These are phyloP conservation scores for Dactylellina cionopaga DNA, from an alignment of 2,329 filamentous ascomycete species.

Conservation along the genomic window DNA sequence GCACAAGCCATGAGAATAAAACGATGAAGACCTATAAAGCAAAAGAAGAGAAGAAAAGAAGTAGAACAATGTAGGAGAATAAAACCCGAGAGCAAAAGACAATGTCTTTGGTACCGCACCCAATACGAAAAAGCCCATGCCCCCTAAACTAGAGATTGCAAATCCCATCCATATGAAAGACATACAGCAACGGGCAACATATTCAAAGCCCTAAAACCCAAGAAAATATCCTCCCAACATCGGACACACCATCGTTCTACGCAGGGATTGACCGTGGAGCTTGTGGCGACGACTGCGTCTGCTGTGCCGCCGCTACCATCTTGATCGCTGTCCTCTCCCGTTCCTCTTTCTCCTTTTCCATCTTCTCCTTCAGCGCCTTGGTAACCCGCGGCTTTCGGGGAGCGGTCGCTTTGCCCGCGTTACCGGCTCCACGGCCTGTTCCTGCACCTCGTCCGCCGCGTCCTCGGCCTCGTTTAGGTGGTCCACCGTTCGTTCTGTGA, in stretches of 20 bases:
- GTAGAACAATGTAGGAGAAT: no score
- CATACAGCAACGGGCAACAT: no score
- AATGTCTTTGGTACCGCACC: no score
- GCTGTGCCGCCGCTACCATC: conserved; percentile 74
- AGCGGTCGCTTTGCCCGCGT: conserved; percentile 62
- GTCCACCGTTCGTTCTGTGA: conserved; percentile 73
- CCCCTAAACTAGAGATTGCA: no score
- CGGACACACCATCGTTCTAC: not conserved
- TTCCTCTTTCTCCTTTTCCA: conserved; percentile 83
- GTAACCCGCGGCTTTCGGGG: conserved; percentile 84
- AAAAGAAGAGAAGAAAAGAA: no score
- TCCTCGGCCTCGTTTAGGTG: conserved; percentile 66
- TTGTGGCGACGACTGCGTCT: conserved; percentile 63
- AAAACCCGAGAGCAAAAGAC: no score
- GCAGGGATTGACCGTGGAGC: conserved; percentile 20
- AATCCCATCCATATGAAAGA: no score
- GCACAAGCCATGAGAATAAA: no score
- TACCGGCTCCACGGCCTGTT: conserved; percentile 63
- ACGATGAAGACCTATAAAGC: no score
- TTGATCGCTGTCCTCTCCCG: conserved; percentile 65
- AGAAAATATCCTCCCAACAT: no score
- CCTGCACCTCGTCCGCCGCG: conserved; percentile 66
- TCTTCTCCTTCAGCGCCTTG: conserved; percentile 82
- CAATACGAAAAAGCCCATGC: no score
- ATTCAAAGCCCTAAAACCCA: no score